Conservation (phyloP, 768 basidiomycete genomes). For the Mycena maculata region DNA sequence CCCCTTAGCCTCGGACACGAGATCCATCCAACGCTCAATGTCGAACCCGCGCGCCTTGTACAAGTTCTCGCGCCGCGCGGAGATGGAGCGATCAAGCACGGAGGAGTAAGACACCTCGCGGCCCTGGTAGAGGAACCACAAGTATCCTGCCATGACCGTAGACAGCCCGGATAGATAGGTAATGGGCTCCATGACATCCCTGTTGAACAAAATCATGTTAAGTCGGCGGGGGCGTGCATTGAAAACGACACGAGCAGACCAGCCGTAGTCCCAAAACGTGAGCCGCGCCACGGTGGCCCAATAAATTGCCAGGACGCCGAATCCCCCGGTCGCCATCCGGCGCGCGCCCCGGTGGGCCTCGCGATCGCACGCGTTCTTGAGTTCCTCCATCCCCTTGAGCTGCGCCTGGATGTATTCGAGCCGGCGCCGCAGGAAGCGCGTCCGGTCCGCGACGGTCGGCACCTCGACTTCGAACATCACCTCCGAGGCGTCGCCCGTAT, state of each 20-base stretch:
- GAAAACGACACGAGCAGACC: conserved; percentile 43
- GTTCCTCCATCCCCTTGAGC: conserved; percentile 60
- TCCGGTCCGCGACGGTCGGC: conserved; percentile 72
- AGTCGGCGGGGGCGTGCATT: no score
- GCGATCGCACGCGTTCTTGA: conserved; percentile 67
- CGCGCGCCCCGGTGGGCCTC: conserved; percentile 68
- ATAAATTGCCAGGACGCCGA: conserved; percentile 69
- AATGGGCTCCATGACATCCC: conserved; percentile 78
- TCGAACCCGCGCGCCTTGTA: conserved; percentile 70
- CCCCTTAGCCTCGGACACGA: conserved; percentile 60
- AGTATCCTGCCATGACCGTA: conserved; percentile 70
- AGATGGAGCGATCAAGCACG: conserved; percentile 68
- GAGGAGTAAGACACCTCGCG: conserved; percentile 76
- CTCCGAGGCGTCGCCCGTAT: conserved; percentile 6
- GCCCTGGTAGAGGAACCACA: conserved; percentile 72
- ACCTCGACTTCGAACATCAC: conserved; percentile 62
- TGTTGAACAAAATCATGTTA: no score
- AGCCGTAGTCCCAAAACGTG: conserved; percentile 72
- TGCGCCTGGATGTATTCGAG: conserved; percentile 56
- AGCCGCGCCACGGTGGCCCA: conserved; percentile 74
- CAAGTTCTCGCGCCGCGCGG: conserved; percentile 63
- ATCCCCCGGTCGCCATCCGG: conserved; percentile 66
- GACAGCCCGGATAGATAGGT: conserved; percentile 74
- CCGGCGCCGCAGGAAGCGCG: conserved; percentile 64
- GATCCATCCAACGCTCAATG: conserved; percentile 69